Evolutionary conservation across 2,329 filamentous ascomycete genomes (phyloP).

Genomic region (Xylaria sp.): DNA sequence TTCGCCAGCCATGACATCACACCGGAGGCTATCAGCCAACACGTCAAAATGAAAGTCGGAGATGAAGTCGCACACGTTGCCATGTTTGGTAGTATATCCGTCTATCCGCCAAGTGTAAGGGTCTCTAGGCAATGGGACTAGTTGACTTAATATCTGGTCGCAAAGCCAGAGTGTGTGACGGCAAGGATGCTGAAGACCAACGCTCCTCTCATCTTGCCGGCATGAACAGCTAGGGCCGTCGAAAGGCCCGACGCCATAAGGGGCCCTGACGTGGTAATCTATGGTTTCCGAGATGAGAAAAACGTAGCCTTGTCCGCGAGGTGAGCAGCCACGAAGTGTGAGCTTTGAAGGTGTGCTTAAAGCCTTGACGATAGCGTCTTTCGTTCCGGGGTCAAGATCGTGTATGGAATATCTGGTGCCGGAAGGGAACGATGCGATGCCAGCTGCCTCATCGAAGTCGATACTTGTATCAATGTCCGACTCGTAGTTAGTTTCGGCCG

Average conservation of each 20-base stretch:
- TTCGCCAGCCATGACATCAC: slow-evolving; percentile 55
- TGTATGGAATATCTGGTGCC: slow-evolving; percentile 52
- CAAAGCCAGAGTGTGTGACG: slow-evolving; percentile 65
- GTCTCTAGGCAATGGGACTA: slow-evolving; percentile 55
- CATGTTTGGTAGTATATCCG: slow-evolving; percentile 60
- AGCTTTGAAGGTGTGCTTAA: slow-evolving; percentile 63
- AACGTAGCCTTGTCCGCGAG: slow-evolving; percentile 61
- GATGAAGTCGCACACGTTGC: slow-evolving; percentile 61
- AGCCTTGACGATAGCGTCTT: slow-evolving; percentile 56
- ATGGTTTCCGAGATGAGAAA: slow-evolving; percentile 67
- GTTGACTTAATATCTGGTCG: slow-evolving; percentile 63
- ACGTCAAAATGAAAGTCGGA: slow-evolving; percentile 63
- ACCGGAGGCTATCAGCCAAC: slow-evolving; percentile 64
- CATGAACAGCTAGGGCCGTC: slow-evolving; percentile 62
- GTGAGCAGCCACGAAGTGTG: slow-evolving; percentile 61
- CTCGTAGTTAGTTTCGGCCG: slow-evolving; percentile 38
- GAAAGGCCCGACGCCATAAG: slow-evolving; percentile 54
- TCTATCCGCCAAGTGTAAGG: slow-evolving; percentile 57
- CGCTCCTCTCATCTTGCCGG: slow-evolving; percentile 43
- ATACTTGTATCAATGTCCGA: slow-evolving; percentile 48
- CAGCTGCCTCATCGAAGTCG: slow-evolving; percentile 51
- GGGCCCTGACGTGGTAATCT: slow-evolving; percentile 63
- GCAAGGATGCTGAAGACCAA: slow-evolving; percentile 54
- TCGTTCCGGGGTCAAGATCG: slow-evolving; percentile 50
- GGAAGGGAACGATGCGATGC: slow-evolving; percentile 52